Conservation (phyloP, 2,329 filamentous ascomycete species). For the Torrubiellomyces zombiae region DNA sequence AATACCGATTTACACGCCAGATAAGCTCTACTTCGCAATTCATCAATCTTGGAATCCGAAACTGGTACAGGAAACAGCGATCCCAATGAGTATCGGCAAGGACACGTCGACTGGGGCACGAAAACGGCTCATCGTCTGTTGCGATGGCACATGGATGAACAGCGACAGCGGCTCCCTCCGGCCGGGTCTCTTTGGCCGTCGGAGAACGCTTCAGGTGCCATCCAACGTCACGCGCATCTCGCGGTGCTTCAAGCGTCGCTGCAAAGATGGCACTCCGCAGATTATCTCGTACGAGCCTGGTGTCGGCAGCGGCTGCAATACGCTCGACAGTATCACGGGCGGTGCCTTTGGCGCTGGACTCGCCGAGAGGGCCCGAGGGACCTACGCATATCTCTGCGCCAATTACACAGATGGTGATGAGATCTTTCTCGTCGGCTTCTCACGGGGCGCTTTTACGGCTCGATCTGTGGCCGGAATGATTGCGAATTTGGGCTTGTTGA, state of each 20-base stretch:
- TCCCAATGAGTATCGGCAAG: too few species aligned
- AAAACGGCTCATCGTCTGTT: conserved; percentile 34
- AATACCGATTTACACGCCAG: too few species aligned
- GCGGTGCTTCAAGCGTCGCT: conserved; percentile 34
- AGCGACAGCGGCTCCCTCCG: conserved; percentile 31
- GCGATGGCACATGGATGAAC: conserved; percentile 38
- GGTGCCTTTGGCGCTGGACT: conserved; percentile 39
- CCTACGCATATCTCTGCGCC: conserved; percentile 44
- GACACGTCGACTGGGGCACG: conserved; percentile 5
- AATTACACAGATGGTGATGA: conserved; percentile 44
- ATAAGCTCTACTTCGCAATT: too few species aligned
- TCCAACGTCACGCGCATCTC: conserved; percentile 46
- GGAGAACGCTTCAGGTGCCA: conserved; percentile 29
- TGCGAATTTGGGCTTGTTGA: conserved; percentile 31
- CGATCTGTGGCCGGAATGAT: conserved; percentile 39
- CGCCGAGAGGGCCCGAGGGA: conserved; percentile 38
- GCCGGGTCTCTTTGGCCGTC: conserved; percentile 16
- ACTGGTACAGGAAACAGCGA: too few species aligned
- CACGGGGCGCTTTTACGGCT: conserved; percentile 40
- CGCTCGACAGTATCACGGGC: conserved; percentile 32
- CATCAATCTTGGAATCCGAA: too few species aligned
- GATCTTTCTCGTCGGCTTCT: conserved; percentile 40
- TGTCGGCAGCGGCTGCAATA: conserved; percentile 35
- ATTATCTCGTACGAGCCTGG: conserved; percentile 46
- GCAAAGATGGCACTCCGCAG: conserved; percentile 34